Evolutionary conservation across 1,139 yeast genomes (phyloP).

Genomic region (Suhomyces anneliseae): DNA sequence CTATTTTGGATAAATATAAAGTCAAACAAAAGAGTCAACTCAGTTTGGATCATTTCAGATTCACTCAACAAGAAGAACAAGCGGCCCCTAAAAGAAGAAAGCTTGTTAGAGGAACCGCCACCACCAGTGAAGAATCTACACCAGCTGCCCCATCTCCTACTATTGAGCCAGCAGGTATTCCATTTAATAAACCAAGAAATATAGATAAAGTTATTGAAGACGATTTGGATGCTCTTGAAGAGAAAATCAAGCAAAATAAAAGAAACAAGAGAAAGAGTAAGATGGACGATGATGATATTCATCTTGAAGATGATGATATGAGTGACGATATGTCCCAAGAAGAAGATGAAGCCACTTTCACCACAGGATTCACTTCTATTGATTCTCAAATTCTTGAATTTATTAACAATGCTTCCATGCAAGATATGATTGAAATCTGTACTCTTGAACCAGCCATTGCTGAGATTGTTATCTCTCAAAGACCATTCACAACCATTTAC

Average conservation of each 20-base stretch:
- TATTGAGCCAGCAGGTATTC: background rate
- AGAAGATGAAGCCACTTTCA: conserved; percentile 37
- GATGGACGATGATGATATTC: conserved; percentile 38
- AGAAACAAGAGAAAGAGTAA: conserved; percentile 16
- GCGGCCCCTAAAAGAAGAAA: conserved; percentile 30
- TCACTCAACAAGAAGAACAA: conserved; percentile 14
- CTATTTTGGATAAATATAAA: conserved; percentile 55
- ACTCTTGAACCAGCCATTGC: conserved; percentile 72
- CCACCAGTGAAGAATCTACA: conserved; percentile 1
- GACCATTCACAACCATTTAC: conserved; percentile 68
- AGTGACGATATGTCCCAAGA: conserved; percentile 44
- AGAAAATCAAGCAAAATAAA: conserved; percentile 35
- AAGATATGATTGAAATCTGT: conserved; percentile 80
- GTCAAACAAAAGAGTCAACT: conserved; percentile 29
- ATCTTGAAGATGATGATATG: conserved; percentile 37
- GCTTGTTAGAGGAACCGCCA: conserved; percentile 32
- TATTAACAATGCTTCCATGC: conserved; percentile 70
- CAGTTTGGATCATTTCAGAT: conserved; percentile 23
- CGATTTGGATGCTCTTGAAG: conserved; percentile 43
- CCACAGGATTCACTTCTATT: conserved; percentile 47
- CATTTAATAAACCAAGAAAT: conserved; percentile 2
- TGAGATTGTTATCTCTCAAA: conserved; percentile 51
- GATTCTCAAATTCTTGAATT: conserved; percentile 73
- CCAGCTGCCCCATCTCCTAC: conserved; percentile 3
- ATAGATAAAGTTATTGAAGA: conserved; percentile 19